phyloP scores from a whole-genome alignment of 441 rosid genomes.

The Corymbia calophylla region DNA sequence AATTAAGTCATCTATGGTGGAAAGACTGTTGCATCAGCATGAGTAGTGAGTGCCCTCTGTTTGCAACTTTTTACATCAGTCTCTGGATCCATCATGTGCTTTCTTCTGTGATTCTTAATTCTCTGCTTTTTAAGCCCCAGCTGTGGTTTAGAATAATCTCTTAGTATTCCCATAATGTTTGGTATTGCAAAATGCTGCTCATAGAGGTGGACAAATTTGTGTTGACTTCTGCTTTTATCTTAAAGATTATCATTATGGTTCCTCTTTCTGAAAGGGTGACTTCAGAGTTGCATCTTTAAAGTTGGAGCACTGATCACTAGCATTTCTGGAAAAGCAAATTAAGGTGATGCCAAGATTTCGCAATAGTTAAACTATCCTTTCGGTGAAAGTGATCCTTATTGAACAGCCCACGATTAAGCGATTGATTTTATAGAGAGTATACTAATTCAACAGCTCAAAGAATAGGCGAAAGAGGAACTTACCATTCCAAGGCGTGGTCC shows the following conservation, averaged over 20 bases:
- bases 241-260: background rate
- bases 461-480: background rate
- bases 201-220: background rate
- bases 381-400: background rate
- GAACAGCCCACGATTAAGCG: background rate
- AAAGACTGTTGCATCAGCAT: slow-evolving; percentile 17
- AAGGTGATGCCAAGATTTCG: background rate
- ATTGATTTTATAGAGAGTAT: no score
- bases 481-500: background rate
- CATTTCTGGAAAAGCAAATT: background rate
- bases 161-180: background rate
- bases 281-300: background rate
- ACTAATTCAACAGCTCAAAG: background rate
- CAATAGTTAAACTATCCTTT: background rate
- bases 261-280: background rate
- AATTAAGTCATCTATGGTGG: slow-evolving; percentile 29
- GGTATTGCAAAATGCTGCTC: background rate
- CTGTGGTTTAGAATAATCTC: background rate
- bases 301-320: background rate
- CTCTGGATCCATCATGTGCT: slow-evolving; percentile 11
- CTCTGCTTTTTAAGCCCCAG: background rate
- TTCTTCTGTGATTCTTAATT: slow-evolving; percentile 5
- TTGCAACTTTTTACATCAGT: slow-evolving; percentile 6
- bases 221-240: background rate
- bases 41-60: background rate